Percentiles rank a stretch among this genome's conserved stretches.
phyloP scores from a whole-genome alignment of 345 rosid genomes.

The Sapria himalayana region DNA sequence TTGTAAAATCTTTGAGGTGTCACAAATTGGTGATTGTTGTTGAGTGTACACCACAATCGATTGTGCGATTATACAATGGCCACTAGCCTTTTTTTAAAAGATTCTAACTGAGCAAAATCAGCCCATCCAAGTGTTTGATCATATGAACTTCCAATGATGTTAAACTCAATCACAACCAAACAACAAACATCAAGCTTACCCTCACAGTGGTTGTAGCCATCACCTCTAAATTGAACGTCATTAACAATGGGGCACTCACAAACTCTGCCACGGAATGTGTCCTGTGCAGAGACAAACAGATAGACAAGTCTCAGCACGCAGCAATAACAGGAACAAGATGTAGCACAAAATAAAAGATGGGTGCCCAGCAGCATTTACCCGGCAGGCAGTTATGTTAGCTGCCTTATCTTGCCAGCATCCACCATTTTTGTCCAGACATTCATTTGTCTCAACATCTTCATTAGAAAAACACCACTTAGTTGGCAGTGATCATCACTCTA shows the following conservation, averaged over 20 bases:
- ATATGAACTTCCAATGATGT: too few species aligned
- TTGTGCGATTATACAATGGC: too few species aligned
- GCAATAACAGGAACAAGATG: too few species aligned
- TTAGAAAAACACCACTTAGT: background rate
- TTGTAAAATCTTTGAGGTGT: too few species aligned
- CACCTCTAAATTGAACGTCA: slow-evolving; percentile 92
- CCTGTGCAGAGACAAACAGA: slow-evolving; percentile 29
- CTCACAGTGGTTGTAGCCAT: slow-evolving; percentile 89
- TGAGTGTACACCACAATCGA: too few species aligned
- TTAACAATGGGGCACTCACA: slow-evolving; percentile 83
- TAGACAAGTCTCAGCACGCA: too few species aligned
- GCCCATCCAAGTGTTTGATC: too few species aligned
- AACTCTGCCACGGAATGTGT: slow-evolving; percentile 90
- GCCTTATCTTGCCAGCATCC: slow-evolving; percentile 84
- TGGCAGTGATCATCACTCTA: background rate
- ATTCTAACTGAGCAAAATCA: too few species aligned
- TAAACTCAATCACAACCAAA: too few species aligned
- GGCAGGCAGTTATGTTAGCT: slow-evolving; percentile 86
- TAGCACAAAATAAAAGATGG: background rate
- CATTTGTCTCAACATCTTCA: slow-evolving; percentile 88
- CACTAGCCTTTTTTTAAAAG: too few species aligned
- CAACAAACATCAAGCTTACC: too few species aligned
- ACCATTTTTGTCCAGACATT: slow-evolving; percentile 78
- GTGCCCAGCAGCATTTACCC: slow-evolving; percentile 21
- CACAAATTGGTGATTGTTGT: too few species aligned